Evolutionary conservation across 2,329 filamentous ascomycete genomes (phyloP), one percentile per base, ranked within the genome.

Genomic region (Xylaria sp.): DNA sequence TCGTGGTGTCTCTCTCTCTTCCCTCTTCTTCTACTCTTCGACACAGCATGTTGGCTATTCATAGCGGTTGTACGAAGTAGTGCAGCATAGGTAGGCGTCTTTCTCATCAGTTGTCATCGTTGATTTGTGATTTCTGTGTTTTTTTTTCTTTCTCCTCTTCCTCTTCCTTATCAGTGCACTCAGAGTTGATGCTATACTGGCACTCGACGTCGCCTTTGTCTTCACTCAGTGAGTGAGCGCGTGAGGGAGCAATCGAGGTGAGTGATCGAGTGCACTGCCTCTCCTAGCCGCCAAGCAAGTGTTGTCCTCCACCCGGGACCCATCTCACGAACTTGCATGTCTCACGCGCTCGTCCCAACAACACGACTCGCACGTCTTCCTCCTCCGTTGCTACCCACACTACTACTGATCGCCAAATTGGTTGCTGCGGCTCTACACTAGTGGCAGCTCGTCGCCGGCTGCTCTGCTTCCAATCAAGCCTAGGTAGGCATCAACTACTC

Each of bases 401-500:
- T 30, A 30, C 47, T n/a, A 19, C 58, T 65, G 64, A 62, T 65
- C 69, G 59, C 70, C 63, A 59, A 65, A 63, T 65, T 65, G 68
- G 67, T 64, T 67, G 60, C 67, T 69, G 68, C 67, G 66, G 70
- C 69, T 73, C 74, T 72, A 42, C 37, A 42, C 37, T 42, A 71
- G 71, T 70, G 68, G 68, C 72, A 73, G 73, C 76, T 73, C 75
- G 71, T 73, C 74, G 76, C 76, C 64, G 61, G 61, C 63, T 75
- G 75, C 73, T 72, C 74, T 72, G 71, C 69, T 72, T 72, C 69
- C 68, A 76, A 76, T 76, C 68, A 69, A 61, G 64, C 65, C 62
- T 42, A 6, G 13, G 5, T 64, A 65, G 68, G 69, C 73, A 75
- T 71, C 62, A 67, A 67, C 70, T 74, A 72, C 78, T 78, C 76